Evolutionary conservation across 2,329 filamentous ascomycete species (phyloP), one percentile per base, ranked within the genome.

Genomic region (Grosmannia huntii): DNA sequence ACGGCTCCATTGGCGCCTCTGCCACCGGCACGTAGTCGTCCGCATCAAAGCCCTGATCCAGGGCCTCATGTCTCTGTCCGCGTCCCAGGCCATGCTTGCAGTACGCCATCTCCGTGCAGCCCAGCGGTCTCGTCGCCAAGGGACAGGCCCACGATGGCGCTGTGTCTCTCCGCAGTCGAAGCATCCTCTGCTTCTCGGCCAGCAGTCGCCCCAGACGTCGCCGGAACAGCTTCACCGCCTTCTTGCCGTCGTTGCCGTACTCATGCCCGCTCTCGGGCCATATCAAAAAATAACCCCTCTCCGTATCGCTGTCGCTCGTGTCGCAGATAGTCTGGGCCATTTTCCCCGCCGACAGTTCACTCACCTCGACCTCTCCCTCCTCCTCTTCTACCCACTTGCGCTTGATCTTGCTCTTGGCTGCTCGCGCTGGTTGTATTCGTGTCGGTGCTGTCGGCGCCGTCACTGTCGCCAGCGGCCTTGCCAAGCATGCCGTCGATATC

Each of bases 381-480:
- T 11, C 12, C 5, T n/a, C 27, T 27, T 44, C 33, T 53, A n/a
- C 51, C 16, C 25, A n/a, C 16, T 9, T 21, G 36, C 21, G 38
- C 49, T 31, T 52, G 14, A 19, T 19, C 44, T 14, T 48, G 5
- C 38, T 41, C 55, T 59, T 59, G 27, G 55, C 58, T 7, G 52
- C 52, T n/a, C 58, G 50, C 4, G 44, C 3, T 3, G 58, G 58
- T 52, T 60, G 58, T 5, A 60, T 16, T 9, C 58, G 51, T 7
- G 41, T 55, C 21, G 58, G 55, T 28, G 53, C 19, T 12, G 7
- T 33, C 11, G 28, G 28, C 28, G 31, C 11, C 31, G 31, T 10
- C 31, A 33, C 31, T 10, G 9, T 33, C 31, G 31, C 9, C 31
- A 33, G 31, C 31, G 6, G 31, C 9, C 11, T 33, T 33, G 5